These are phyloP conservation scores for Picochlorum sp. DNA, from an alignment of 139 green algal species.

Conservation along the genomic window DNA sequence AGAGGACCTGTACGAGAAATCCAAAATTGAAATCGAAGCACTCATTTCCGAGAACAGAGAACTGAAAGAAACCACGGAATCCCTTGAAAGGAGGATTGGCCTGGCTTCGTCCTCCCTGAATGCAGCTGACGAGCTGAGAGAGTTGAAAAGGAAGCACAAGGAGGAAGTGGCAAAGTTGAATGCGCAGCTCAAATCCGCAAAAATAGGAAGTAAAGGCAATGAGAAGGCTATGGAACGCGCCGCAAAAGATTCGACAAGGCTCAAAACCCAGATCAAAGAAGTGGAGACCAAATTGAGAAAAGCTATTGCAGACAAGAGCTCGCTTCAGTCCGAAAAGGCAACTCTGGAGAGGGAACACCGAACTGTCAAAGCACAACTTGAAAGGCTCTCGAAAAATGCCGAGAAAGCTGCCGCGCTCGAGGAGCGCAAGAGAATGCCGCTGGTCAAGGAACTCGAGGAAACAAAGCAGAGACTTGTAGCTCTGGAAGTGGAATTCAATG, in stretches of 20 bases:
- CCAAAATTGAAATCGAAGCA: constrained; percentile 14
- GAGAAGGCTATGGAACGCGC: neutral
- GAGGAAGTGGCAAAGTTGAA: constrained; percentile 64
- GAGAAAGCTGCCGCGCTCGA: constrained; percentile 37
- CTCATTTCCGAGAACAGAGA: constrained; percentile 14
- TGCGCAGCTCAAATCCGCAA: neutral
- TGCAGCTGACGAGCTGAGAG: constrained; percentile 68
- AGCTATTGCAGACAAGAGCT: neutral
- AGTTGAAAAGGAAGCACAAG: constrained; percentile 70
- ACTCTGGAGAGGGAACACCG: neutral
- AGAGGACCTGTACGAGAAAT: neutral
- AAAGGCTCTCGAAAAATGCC: constrained; percentile 48
- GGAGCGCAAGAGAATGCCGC: constrained; percentile 69
- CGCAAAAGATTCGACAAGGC: neutral
- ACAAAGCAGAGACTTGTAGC: constrained; percentile 41
- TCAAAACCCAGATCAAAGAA: neutral
- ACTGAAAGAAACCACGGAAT: constrained; percentile 18
- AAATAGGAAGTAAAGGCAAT: neutral
- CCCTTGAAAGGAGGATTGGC: constrained; percentile 50
- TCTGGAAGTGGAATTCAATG: constrained; percentile 44
- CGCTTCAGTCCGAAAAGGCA: neutral
- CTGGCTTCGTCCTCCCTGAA: constrained; percentile 53
- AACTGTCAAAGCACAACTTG: constrained; percentile 32
- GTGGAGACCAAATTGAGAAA: neutral
- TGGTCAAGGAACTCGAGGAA: constrained; percentile 66